A percentile compares a stretch with the other conserved stretches of the same genome.
Evolutionary conservation across 352 stramenopile species (phyloP).

Genomic region (Phytophthora chlamydospora): DNA sequence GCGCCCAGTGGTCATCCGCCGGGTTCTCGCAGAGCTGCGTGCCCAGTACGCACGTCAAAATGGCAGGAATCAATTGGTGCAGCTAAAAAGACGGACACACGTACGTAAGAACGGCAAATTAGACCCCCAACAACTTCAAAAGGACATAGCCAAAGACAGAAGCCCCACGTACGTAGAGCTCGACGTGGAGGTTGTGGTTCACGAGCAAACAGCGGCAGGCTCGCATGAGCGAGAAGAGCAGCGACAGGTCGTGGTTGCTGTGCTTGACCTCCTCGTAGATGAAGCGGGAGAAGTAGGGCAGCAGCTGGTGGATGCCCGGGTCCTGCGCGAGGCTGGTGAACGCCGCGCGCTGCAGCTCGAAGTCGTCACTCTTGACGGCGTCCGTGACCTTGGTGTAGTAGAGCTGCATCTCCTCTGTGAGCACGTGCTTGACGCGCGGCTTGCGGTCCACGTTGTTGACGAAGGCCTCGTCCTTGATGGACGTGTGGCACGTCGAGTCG

Average conservation of each 20-base stretch:
- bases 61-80: conserved; percentile 93
- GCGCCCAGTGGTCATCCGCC: conserved; percentile 89
- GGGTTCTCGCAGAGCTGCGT: conserved; percentile 89
- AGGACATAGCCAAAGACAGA: not conserved
- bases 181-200: conserved; percentile 93
- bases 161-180: conserved; percentile 85
- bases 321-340: conserved; percentile 83
- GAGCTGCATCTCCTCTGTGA: conserved; percentile 90
- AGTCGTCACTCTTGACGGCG: conserved; percentile 77
- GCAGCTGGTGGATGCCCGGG: conserved; percentile 88
- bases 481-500: conserved; percentile 68
- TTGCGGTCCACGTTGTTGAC: conserved; percentile 74
- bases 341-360: conserved; percentile 73
- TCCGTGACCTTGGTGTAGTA: conserved; percentile 91
- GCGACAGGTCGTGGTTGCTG: conserved; percentile 76
- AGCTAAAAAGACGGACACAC: conserved; percentile 51
- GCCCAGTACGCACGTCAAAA: conserved; percentile 93
- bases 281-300: conserved; percentile 91
- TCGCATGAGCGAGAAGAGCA: conserved; percentile 88
- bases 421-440: conserved; percentile 83
- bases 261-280: conserved; percentile 90
- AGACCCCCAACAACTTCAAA: not conserved
- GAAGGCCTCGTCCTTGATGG: conserved; percentile 82
- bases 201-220: conserved; percentile 89
- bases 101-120: not conserved